Percentiles rank a stretch among this genome's conserved stretches.
These are phyloP conservation scores for Xylaria palmicola DNA, from an alignment of 495 filamentous ascomycete genomes.

Conservation along the genomic window DNA sequence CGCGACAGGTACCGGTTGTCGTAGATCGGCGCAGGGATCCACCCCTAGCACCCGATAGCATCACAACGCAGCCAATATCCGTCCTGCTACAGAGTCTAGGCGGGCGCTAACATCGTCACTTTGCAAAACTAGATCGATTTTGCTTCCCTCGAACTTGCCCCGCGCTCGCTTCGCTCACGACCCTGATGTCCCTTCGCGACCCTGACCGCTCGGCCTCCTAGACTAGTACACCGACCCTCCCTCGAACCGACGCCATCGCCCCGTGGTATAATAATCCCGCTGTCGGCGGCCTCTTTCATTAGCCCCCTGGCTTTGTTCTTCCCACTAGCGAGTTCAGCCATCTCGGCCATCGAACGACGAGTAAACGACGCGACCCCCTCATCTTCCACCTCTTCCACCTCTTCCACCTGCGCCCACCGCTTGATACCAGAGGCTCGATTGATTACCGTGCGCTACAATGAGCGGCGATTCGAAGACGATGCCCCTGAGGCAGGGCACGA, in stretches of 20 bases:
- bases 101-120: conserved; percentile 13
- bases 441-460: conserved; percentile 17
- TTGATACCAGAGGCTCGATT: neutral
- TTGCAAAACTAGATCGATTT: conserved; percentile 1
- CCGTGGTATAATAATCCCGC: too few relatives aligned
- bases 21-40: conserved; percentile 29
- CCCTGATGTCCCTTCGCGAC: conserved; percentile 4
- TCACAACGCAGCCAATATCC: neutral
- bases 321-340: neutral
- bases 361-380: neutral
- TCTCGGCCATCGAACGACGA: neutral
- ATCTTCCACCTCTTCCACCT: too few relatives aligned
- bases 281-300: neutral
- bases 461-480: conserved; percentile 43
- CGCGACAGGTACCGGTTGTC: neutral
- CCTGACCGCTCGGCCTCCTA: neutral
- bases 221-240: too few relatives aligned
- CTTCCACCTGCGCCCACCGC: too few relatives aligned
- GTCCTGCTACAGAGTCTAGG: conserved; percentile 3
- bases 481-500: conserved; percentile 57
- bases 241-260: too few relatives aligned
- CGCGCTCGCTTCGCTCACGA: conserved; percentile 23
- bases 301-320: neutral
- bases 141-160: neutral
- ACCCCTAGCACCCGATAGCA: neutral